These are phyloP conservation scores for Talaromyces sp. DNA, from an alignment of 2,329 filamentous ascomycete genomes.

Conservation along the genomic window DNA sequence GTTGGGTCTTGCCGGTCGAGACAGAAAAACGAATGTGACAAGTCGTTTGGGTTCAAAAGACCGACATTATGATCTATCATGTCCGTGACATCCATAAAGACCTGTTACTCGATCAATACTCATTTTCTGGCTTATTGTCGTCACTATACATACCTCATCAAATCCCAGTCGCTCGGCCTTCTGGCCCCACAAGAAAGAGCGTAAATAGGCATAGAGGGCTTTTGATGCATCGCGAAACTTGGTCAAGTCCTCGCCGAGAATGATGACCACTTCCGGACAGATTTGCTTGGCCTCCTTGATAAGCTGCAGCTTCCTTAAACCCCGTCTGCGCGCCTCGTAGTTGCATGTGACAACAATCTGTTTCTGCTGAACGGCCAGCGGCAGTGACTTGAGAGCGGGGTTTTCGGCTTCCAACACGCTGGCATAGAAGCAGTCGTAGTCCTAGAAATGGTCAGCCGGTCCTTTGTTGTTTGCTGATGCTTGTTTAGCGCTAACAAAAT, in stretches of 20 bases:
- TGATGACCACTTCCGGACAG: slow-evolving; percentile 78
- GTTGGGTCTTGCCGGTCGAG: slow-evolving; percentile 68
- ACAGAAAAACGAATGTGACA: slow-evolving; percentile 71
- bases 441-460: slow-evolving; percentile 20
- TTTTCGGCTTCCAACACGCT: slow-evolving; percentile 80
- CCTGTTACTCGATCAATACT: slow-evolving; percentile 26
- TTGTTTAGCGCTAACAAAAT: slow-evolving; percentile 58
- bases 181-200: slow-evolving; percentile 67
- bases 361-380: slow-evolving; percentile 85
- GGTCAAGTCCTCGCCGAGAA: slow-evolving; percentile 80
- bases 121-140: background rate
- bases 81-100: slow-evolving; percentile 76
- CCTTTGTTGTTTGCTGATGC: background rate
- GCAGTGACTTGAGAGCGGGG: slow-evolving; percentile 63
- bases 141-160: slow-evolving; percentile 63
- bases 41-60: slow-evolving; percentile 61
- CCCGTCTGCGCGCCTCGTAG: slow-evolving; percentile 72
- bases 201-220: slow-evolving; percentile 66
- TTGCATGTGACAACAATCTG: slow-evolving; percentile 91
- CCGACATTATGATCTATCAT: slow-evolving; percentile 75
- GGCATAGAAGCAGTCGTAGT: slow-evolving; percentile 78
- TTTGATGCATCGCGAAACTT: slow-evolving; percentile 85
- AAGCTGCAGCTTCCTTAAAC: slow-evolving; percentile 70
- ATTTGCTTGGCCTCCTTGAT: slow-evolving; percentile 72
- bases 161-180: slow-evolving; percentile 79